phyloP scores from a whole-genome alignment of 805 yeast species.

The Hyphopichia homilentoma region DNA sequence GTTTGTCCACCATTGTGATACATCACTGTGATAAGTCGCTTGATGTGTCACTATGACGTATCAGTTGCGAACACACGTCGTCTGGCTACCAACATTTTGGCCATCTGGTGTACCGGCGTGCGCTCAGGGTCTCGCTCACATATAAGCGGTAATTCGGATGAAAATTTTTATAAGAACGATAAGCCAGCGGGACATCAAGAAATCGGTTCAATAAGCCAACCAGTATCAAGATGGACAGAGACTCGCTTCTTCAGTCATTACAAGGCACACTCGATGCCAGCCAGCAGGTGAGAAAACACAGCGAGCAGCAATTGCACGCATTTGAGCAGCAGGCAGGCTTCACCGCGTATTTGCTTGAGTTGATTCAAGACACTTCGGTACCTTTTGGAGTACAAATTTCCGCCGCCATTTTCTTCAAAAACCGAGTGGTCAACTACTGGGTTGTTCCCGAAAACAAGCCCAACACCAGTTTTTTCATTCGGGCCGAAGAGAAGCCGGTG shows the following conservation, averaged over 20 bases:
- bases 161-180: too few species aligned
- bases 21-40: too few species aligned
- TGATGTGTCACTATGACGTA: too few species aligned
- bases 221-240: slow-evolving; percentile 41
- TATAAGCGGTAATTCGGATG: too few species aligned
- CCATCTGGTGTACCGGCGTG: too few species aligned
- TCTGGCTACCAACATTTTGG: too few species aligned
- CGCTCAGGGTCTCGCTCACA: too few species aligned
- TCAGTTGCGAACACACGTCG: too few species aligned
- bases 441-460: slow-evolving; percentile 27
- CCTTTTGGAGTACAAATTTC: slow-evolving; percentile 36
- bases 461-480: slow-evolving; percentile 18
- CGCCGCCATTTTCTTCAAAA: slow-evolving; percentile 43
- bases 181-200: too few species aligned
- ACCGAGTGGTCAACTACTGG: slow-evolving; percentile 39
- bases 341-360: slow-evolving; percentile 49
- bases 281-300: slow-evolving; percentile 45
- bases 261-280: slow-evolving; percentile 54
- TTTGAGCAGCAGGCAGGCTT: slow-evolving; percentile 57
- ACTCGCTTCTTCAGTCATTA: slow-evolving; percentile 45
- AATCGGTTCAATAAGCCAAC: too few species aligned
- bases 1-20: too few species aligned
- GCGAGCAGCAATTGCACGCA: slow-evolving; percentile 48
- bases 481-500: slow-evolving; percentile 29
- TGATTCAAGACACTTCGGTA: slow-evolving; percentile 42